A percentile compares a stretch with the other conserved stretches of the same genome.
Conservation (phyloP, 2,329 filamentous ascomycete genomes). For the Magnaporthiopsis incrustans region DNA sequence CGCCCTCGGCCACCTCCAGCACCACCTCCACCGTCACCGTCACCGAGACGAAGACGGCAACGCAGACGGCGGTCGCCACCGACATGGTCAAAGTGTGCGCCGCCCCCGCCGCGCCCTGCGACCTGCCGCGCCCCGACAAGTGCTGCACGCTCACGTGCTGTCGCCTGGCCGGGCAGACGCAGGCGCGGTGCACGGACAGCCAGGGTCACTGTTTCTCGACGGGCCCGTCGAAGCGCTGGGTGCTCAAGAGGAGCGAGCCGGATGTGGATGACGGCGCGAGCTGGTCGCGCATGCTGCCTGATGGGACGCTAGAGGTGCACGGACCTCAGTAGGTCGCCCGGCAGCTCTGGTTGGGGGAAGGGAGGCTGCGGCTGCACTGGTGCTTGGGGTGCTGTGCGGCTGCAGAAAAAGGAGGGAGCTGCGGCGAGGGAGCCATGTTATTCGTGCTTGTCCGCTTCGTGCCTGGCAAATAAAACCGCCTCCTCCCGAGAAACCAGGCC, state of each 20-base stretch:
- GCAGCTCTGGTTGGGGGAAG: too few species aligned
- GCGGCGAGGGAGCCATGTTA: too few species aligned
- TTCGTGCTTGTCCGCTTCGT: too few species aligned
- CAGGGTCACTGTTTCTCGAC: background rate
- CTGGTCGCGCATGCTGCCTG: background rate
- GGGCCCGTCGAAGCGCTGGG: background rate
- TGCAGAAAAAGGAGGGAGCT: too few species aligned
- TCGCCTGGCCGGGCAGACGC: background rate
- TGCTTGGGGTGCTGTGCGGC: too few species aligned
- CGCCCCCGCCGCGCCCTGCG: background rate
- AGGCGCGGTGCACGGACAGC: conserved; percentile 7
- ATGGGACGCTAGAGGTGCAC: background rate
- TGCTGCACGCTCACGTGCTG: background rate
- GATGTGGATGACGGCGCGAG: conserved; percentile 3
- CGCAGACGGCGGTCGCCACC: background rate
- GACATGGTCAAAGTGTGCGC: background rate
- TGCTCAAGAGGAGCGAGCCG: background rate
- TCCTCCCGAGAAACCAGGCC: too few species aligned
- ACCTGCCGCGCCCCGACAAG: background rate
- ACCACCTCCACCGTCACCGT: background rate
- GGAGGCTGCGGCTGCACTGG: too few species aligned
- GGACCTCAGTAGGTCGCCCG: background rate
- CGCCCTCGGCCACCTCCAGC: background rate
- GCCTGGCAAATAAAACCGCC: too few species aligned
- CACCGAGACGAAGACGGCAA: background rate